Evolutionary conservation across 352 stramenopile species (phyloP), one percentile per base, ranked within the genome.

Genomic region (Phytopythium helicoides): DNA sequence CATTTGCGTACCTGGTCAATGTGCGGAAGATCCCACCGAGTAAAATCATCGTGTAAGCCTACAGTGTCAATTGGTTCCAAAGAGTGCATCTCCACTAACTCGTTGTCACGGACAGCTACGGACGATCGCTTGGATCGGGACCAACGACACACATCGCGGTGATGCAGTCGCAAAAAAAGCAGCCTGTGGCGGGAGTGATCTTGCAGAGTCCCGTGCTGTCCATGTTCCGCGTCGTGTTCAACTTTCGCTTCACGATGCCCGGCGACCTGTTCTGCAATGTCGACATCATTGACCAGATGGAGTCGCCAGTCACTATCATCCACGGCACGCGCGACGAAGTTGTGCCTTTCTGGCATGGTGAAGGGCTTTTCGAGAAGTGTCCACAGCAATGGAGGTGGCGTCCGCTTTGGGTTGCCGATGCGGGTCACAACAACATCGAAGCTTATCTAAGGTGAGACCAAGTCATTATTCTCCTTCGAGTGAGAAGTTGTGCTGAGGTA

Each of bases 351-450:
- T 99, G 95, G 94, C 96, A 99, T 52, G 96, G 96, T 9, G 87
- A 97, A 72, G 82, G 79, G 37, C 57, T 99, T 8, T 99, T 98
- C 57, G 70, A 98, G 42, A 81, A 83, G 44, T 92, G 96, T 44
- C 71, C 70, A 25, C 89, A 97, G 60, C 77, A 92, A 37, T 99
- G 94, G 94, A 76, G 96, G 35, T 97, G 85, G 52, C 98, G 98
- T 62, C 97, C 97, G 6, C 96, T 99, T 51, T 99, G 96, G 96
- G 95, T 99, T 6, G 87, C 95, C 12, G 94, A 97, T 52, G 96
- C 94, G 3, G 96, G 97, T 0, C 97, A 99, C 64, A 99, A 99
- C 69, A 99, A 99, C 64, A 97, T 99, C 42, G 97, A 99, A 84
- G 88, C 91, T 5, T 89, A 98, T 57, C 69, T 98, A 42, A 82